Evolutionary conservation across 108 stramenopile species (phyloP).

Genomic region (Nannochloropsis granulata): DNA sequence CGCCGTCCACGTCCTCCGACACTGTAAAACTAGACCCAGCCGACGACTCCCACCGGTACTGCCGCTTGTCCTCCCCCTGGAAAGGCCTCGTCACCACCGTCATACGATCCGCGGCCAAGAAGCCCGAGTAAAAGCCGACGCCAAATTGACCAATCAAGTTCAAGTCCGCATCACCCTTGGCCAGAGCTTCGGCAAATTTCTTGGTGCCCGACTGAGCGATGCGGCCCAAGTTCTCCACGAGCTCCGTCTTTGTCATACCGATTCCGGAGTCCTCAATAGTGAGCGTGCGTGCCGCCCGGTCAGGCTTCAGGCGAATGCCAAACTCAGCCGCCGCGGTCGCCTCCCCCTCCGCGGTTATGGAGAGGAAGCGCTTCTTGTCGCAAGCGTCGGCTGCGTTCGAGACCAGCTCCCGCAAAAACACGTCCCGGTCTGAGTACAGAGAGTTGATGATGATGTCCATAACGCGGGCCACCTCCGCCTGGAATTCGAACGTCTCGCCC

Average conservation of each 20-base stretch:
- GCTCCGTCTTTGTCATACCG: constrained; percentile 82
- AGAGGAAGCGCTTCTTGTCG: constrained; percentile 41
- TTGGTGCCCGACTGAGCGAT: constrained; percentile 83
- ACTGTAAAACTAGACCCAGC: not conserved
- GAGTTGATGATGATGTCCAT: constrained; percentile 99
- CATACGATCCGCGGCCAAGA: constrained; percentile 41
- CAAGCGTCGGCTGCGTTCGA: constrained; percentile 42
- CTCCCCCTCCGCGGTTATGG: constrained; percentile 23
- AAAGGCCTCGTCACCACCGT: constrained; percentile 19
- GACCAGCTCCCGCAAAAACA: constrained; percentile 41
- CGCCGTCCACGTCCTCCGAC: constrained; percentile 14
- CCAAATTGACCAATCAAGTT: constrained; percentile 44
- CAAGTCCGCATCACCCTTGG: constrained; percentile 28
- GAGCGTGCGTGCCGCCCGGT: constrained; percentile 44
- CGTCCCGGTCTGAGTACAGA: constrained; percentile 52
- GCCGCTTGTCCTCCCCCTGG: constrained; percentile 8
- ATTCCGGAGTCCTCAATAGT: constrained; percentile 89
- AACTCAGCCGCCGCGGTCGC: constrained; percentile 14
- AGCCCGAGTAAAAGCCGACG: constrained; percentile 45
- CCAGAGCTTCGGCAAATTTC: constrained; percentile 51
- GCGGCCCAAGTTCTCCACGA: constrained; percentile 81
- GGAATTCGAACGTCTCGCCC: constrained; percentile 44
- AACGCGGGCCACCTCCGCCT: constrained; percentile 81
- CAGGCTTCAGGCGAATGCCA: constrained; percentile 37
- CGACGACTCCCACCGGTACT: constrained; percentile 36